Percentiles rank a stretch among this genome's conserved stretches.
These are phyloP conservation scores for Oenanthe javanica DNA, from an alignment of 140 eudicot species.

Conservation along the genomic window DNA sequence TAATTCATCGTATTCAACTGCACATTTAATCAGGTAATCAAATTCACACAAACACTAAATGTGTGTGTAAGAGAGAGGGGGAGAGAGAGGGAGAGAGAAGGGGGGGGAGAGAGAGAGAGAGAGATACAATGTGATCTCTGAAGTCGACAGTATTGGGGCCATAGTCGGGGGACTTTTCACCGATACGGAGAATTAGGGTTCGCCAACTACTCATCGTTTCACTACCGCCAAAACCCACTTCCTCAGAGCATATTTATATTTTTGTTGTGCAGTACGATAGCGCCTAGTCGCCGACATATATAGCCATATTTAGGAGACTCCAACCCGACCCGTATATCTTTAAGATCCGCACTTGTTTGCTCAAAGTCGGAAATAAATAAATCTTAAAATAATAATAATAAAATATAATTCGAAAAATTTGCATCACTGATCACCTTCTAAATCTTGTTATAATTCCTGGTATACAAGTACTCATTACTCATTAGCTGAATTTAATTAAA, in stretches of 20 bases:
- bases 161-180: slow-evolving; percentile 82
- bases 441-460: no score
- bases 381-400: no score
- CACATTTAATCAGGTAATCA: not conserved
- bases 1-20: not conserved
- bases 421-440: no score
- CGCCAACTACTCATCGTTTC: slow-evolving; percentile 75
- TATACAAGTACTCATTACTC: no score
- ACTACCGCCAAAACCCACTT: not conserved
- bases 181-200: slow-evolving; percentile 62
- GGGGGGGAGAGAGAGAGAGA: not conserved
- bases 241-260: not conserved
- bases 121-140: slow-evolving; percentile 73
- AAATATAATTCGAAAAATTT: no score
- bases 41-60: not conserved
- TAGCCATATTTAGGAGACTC: no score
- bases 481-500: no score
- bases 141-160: slow-evolving; percentile 53
- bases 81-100: not conserved
- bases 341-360: no score
- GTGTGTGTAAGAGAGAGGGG: not conserved
- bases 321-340: no score
- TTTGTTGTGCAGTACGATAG: not conserved
- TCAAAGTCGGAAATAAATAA: no score
- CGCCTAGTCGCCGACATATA: no score